A percentile compares a stretch with the other conserved stretches of the same genome.
Evolutionary conservation across 345 rosid genomes (phyloP).

Genomic region (thale cress (Arabidopsis thaliana)): TAIR10.1 NC_003076.8:22117501-22118000

Average conservation of each 20-base stretch:
- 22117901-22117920: slow-evolving; percentile 14
- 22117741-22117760: background rate
- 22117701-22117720: background rate
- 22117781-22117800: background rate
- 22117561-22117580: background rate
- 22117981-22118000: background rate
- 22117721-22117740: background rate
- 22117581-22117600: background rate
- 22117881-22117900: background rate
- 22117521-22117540: background rate
- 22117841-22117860: slow-evolving; percentile 31
- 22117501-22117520: background rate
- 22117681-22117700: background rate
- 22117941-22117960: slow-evolving; percentile 9
- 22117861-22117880: background rate
- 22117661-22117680: background rate
- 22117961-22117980: slow-evolving; percentile 27
- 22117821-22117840: slow-evolving; percentile 8
- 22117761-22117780: background rate
- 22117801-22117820: background rate
- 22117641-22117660: background rate
- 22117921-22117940: background rate
- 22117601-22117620: background rate
- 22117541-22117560: no score
- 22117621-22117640: background rate